Percentiles rank a stretch among this genome's conserved stretches.
Conservation (phyloP, 352 stramenopile species). For the Phytopythium boreale region DNA sequence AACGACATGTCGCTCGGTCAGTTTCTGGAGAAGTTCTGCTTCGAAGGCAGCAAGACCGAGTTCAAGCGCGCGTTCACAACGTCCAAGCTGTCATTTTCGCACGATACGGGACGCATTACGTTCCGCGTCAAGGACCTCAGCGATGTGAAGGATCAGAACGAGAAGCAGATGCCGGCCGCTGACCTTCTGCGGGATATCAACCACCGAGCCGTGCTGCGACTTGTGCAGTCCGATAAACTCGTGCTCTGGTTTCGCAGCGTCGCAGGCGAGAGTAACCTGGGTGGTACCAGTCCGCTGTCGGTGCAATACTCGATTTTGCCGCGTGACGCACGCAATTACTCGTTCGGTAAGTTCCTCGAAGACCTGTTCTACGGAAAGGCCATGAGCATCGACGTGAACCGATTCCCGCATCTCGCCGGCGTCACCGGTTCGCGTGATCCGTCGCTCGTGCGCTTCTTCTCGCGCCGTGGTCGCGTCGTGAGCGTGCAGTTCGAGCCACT, state of each 20-base stretch:
- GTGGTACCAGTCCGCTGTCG: constrained; percentile 27
- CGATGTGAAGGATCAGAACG: constrained; percentile 63
- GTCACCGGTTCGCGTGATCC: constrained; percentile 61
- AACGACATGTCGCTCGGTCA: constrained; percentile 84
- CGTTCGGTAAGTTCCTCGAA: constrained; percentile 87
- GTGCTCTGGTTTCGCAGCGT: constrained; percentile 70
- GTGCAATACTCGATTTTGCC: constrained; percentile 59
- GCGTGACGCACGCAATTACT: constrained; percentile 79
- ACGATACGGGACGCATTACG: constrained; percentile 73
- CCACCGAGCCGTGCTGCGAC: constrained; percentile 52
- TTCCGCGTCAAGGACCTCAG: constrained; percentile 70
- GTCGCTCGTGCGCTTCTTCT: constrained; percentile 78
- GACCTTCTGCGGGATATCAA: constrained; percentile 63
- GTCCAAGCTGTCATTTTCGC: constrained; percentile 81
- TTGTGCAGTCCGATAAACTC: constrained; percentile 57
- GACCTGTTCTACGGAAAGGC: constrained; percentile 83
- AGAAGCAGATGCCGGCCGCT: constrained; percentile 40
- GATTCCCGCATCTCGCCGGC: constrained; percentile 59
- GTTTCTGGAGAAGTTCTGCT: constrained; percentile 82
- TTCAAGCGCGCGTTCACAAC: constrained; percentile 79
- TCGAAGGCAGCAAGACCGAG: constrained; percentile 56
- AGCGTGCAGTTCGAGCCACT: constrained; percentile 76
- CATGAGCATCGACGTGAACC: constrained; percentile 61
- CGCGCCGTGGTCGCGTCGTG: constrained; percentile 62
- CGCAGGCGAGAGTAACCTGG: constrained; percentile 17